Base-by-base conservation (phyloP, 2,329 filamentous ascomycete genomes). In the Colletotrichum chrysophilum region DNA sequence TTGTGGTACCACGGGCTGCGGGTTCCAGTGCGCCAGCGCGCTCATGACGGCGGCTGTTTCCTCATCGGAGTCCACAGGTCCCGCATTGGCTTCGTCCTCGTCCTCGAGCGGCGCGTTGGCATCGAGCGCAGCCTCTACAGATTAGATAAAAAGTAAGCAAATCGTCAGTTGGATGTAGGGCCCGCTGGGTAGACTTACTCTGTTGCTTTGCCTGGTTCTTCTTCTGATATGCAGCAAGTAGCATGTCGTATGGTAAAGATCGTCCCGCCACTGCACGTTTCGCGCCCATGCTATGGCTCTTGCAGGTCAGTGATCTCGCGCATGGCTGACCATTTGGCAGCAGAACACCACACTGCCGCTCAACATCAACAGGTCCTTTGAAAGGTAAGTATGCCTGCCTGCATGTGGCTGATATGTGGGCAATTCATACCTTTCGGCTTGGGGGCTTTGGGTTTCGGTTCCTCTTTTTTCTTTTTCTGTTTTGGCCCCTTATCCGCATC, bases 171-270 rank as follows among this genome's bases (percentile, higher is more conserved):
- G 7, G 7, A 13, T 13, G 43, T n/a, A 9, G 12, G 24, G 16
- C 7, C 18, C 60, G 4, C 18, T 24, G 30, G 58, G 10, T 24
- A 60, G 24, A 90, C 93, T 86, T 89, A 96, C 95, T 98, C 85
- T 98, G 97, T 87, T 98, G 95, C 82, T 98, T 98, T 26, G 97
- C 97, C 84, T 98, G 97, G 81, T 99, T 99, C 89, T 98, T 98
- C 90, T 98, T 98, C 84, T 97, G 95, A 81, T 97, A 97, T 9
- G 94, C 93, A 16, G 94, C 93, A 48, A 98, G 89, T 52, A 98
- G 88, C 93, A 98, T 97, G 84, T 98, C 96, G 82, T 98, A 98
- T 2, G 96, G 96, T 75, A 98, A 86, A 60, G 94, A 97, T 76
- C 96, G 90, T 1, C 96, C 96, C 7, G 95, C 94, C 4, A 98